These are phyloP conservation scores for Aspergillus quadrilineatus DNA, from an alignment of 2,329 filamentous ascomycete genomes.

Conservation along the genomic window DNA sequence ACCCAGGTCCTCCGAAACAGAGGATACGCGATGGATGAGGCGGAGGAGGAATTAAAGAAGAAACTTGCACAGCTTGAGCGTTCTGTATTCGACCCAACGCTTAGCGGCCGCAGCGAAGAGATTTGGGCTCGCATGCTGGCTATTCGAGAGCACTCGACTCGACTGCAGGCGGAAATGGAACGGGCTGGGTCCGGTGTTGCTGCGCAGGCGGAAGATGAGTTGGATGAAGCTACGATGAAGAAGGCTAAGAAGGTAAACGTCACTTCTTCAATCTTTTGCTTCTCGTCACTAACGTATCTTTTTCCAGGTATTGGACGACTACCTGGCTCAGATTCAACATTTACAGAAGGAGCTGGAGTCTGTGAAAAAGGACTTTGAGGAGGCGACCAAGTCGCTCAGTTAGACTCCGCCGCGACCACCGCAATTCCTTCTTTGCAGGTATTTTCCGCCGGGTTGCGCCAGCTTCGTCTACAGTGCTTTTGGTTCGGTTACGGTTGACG, in stretches of 20 bases:
- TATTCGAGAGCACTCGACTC: constrained; percentile 58
- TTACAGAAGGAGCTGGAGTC: constrained; percentile 61
- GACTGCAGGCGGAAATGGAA: constrained; percentile 61
- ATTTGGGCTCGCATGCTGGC: constrained; percentile 67
- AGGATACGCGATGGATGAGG: constrained; percentile 64
- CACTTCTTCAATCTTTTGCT: constrained; percentile 13
- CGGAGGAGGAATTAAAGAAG: constrained; percentile 63
- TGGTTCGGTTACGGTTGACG: constrained; percentile 11
- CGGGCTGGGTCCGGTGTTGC: constrained; percentile 46
- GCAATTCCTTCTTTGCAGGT: not conserved
- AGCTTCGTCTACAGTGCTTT: constrained; percentile 7
- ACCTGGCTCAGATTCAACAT: constrained; percentile 54
- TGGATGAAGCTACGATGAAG: constrained; percentile 60
- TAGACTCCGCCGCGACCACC: not conserved
- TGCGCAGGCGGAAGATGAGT: constrained; percentile 44
- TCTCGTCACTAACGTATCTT: constrained; percentile 31
- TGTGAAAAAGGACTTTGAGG: constrained; percentile 59
- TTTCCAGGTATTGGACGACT: constrained; percentile 50
- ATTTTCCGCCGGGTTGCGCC: not conserved
- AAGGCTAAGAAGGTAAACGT: constrained; percentile 59
- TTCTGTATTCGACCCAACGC: constrained; percentile 59
- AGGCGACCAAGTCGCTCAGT: constrained; percentile 48
- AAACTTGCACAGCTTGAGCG: constrained; percentile 60
- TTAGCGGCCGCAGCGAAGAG: constrained; percentile 62
- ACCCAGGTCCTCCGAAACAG: constrained; percentile 63